Evolutionary conservation across 352 stramenopile genomes (phyloP).

Genomic region (Phytophthora rubi): DNA sequence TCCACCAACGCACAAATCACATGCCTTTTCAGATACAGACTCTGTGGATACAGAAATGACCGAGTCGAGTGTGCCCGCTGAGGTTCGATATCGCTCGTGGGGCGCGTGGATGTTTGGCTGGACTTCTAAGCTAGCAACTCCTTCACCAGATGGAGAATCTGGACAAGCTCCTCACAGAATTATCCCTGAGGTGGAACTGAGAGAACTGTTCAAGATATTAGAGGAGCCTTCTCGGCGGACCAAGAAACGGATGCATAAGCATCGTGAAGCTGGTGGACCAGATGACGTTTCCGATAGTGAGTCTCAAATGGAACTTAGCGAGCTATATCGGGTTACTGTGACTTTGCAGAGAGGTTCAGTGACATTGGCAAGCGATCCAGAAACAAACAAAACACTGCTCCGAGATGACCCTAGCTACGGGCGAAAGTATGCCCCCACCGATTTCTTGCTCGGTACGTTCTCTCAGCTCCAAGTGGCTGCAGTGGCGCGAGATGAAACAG

Average conservation of each 20-base stretch:
- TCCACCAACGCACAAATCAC: slow-evolving; percentile 54
- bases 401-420: slow-evolving; percentile 73
- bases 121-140: slow-evolving; percentile 71
- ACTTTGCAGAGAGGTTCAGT: slow-evolving; percentile 77
- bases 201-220: slow-evolving; percentile 89
- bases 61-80: slow-evolving; percentile 70
- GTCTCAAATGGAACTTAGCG: slow-evolving; percentile 44
- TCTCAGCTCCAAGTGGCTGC: slow-evolving; percentile 78
- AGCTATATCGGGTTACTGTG: slow-evolving; percentile 80
- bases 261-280: slow-evolving; percentile 32
- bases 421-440: slow-evolving; percentile 68
- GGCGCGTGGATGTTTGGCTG: slow-evolving; percentile 88
- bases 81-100: slow-evolving; percentile 82
- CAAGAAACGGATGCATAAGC: slow-evolving; percentile 57
- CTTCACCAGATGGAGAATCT: slow-evolving; percentile 36
- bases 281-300: slow-evolving; percentile 44
- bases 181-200: slow-evolving; percentile 82
- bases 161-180: slow-evolving; percentile 45
- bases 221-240: slow-evolving; percentile 75
- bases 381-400: slow-evolving; percentile 68
- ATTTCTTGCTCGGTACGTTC: slow-evolving; percentile 84
- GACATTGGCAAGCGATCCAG: slow-evolving; percentile 75
- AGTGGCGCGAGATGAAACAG: slow-evolving; percentile 68
- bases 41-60: slow-evolving; percentile 83
- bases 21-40: slow-evolving; percentile 72